Evolutionary conservation across 805 yeast genomes (phyloP).

Genomic region (Ogataea nitratoaversa): DNA sequence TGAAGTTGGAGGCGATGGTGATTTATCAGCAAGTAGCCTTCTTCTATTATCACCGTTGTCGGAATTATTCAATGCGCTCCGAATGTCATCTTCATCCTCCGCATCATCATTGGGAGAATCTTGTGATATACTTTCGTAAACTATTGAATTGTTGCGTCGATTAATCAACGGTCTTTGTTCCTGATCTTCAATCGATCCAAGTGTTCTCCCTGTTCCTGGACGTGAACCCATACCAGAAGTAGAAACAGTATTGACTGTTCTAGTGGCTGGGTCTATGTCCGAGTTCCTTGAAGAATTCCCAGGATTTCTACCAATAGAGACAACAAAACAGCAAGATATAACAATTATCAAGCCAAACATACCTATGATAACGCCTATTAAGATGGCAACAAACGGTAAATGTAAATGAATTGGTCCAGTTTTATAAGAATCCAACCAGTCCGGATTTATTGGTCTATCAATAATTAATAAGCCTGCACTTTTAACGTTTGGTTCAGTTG

Average conservation of each 20-base stretch:
- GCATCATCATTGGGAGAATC: no score
- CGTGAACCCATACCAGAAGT: no score
- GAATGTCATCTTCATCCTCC: not conserved
- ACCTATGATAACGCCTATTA: slow-evolving; percentile 64
- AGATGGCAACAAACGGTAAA: slow-evolving; percentile 64
- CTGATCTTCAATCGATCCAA: not conserved
- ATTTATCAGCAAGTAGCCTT: no score
- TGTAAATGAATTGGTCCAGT: slow-evolving; percentile 50
- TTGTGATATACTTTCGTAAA: not conserved
- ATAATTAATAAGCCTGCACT: slow-evolving; percentile 55
- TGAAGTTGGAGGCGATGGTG: no score
- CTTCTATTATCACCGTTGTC: no score
- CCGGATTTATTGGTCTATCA: slow-evolving; percentile 62
- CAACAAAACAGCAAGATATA: slow-evolving; percentile 34
- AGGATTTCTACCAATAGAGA: slow-evolving; percentile 32
- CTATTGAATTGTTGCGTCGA: not conserved
- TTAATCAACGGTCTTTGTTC: slow-evolving; percentile 14
- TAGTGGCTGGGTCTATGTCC: no score
- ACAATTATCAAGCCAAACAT: slow-evolving; percentile 36
- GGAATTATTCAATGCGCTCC: no score
- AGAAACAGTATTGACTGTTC: no score
- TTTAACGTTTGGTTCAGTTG: slow-evolving; percentile 8
- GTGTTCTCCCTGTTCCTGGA: no score
- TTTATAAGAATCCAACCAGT: slow-evolving; percentile 46
- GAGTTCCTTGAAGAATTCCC: no score